Evolutionary conservation across 345 rosid species (phyloP).

Genomic region (Mangifera indica): DNA sequence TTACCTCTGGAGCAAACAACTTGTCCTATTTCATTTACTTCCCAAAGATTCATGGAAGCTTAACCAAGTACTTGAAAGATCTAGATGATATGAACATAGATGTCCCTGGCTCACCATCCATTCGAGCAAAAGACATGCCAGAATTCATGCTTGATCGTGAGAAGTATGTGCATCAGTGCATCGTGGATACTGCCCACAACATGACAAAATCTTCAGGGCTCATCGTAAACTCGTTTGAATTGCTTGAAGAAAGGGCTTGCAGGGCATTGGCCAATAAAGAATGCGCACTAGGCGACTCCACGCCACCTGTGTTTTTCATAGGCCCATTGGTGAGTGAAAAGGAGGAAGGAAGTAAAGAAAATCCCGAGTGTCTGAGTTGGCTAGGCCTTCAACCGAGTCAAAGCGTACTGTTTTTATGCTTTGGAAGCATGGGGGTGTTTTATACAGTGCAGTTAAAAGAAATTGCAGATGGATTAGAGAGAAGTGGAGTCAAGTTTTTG

Average conservation of each 20-base stretch:
- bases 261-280: slow-evolving; percentile 29
- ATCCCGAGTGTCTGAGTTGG: slow-evolving; percentile 35
- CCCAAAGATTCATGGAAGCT: slow-evolving; percentile 14
- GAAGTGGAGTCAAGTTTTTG: slow-evolving; percentile 35
- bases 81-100: slow-evolving; percentile 2
- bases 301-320: slow-evolving; percentile 36
- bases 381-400: slow-evolving; percentile 31
- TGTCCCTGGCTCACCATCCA: slow-evolving; percentile 28
- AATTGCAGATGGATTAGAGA: slow-evolving; percentile 44
- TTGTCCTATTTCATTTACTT: slow-evolving; percentile 25
- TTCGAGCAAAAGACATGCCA: slow-evolving; percentile 26
- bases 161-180: slow-evolving; percentile 11
- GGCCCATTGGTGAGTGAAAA: slow-evolving; percentile 28
- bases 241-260: slow-evolving; percentile 27
- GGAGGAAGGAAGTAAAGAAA: neutral
- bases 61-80: slow-evolving; percentile 23
- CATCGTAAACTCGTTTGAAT: slow-evolving; percentile 34
- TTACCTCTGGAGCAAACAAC: slow-evolving; percentile 16
- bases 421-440: slow-evolving; percentile 44
- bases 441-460: slow-evolving; percentile 34
- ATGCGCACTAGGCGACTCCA: slow-evolving; percentile 20
- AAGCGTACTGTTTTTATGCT: slow-evolving; percentile 38
- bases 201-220: slow-evolving; percentile 32
- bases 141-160: slow-evolving; percentile 15
- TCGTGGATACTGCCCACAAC: slow-evolving; percentile 15